Percentiles rank a stretch among this genome's conserved stretches.
Conservation (phyloP, 495 filamentous ascomycete genomes). For the Sphaerosporella brunnea region DNA sequence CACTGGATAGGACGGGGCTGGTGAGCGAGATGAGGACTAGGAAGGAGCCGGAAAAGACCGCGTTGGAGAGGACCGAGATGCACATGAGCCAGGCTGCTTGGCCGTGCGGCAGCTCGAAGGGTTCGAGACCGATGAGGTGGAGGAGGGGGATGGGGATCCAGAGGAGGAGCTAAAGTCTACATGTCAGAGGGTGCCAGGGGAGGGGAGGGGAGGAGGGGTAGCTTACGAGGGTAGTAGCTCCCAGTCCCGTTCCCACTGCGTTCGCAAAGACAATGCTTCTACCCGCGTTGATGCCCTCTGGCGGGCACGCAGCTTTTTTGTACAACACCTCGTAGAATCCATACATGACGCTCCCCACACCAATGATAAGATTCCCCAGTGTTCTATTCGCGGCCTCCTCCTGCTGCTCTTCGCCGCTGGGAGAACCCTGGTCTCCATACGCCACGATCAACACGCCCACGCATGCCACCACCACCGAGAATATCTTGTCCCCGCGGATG, state of each 20-base stretch:
- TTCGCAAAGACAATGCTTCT: slow-evolving; percentile 87
- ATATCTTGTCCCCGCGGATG: slow-evolving; percentile 57
- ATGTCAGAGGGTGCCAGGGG: neutral
- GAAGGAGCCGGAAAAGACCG: slow-evolving; percentile 81
- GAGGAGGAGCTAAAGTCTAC: slow-evolving; percentile 38
- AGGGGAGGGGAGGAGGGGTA: neutral
- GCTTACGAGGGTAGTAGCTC: slow-evolving; percentile 50
- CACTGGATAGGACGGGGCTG: slow-evolving; percentile 74
- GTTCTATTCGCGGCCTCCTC: slow-evolving; percentile 36
- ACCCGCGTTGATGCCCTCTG: slow-evolving; percentile 62
- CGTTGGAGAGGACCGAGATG: slow-evolving; percentile 69
- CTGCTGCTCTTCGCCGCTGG: slow-evolving; percentile 29
- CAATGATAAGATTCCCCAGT: slow-evolving; percentile 79
- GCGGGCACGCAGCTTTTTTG: slow-evolving; percentile 79
- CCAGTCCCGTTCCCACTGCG: slow-evolving; percentile 72
- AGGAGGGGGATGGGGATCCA: slow-evolving; percentile 86
- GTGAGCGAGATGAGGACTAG: slow-evolving; percentile 82
- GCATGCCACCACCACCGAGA: slow-evolving; percentile 72
- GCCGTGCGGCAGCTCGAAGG: slow-evolving; percentile 61
- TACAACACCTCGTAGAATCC: slow-evolving; percentile 95
- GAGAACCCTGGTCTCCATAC: slow-evolving; percentile 51
- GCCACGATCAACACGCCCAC: slow-evolving; percentile 78
- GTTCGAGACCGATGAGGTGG: slow-evolving; percentile 58
- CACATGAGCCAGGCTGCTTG: slow-evolving; percentile 60
- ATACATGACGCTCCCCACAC: slow-evolving; percentile 81